Conservation (phyloP, 257 asterid species). For the Schizonepeta tenuifolia region DNA sequence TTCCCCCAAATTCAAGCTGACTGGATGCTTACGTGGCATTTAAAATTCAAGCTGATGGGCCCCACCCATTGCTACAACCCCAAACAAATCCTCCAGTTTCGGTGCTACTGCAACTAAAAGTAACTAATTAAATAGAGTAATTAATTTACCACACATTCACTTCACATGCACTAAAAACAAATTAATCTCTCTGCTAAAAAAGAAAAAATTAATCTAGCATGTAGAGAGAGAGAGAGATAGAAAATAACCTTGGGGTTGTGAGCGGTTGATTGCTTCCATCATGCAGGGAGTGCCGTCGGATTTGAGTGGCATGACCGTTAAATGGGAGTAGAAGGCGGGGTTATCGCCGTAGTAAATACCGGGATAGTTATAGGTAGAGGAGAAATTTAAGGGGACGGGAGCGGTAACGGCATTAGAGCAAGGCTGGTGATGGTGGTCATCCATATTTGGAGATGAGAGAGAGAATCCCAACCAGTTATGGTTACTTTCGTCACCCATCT, state of each 20-base stretch:
- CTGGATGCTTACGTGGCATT: too few species aligned
- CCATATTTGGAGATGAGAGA: constrained; percentile 72
- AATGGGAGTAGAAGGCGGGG: constrained; percentile 54
- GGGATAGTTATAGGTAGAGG: constrained; percentile 53
- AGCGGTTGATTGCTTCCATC: too few species aligned
- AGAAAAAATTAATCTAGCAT: neutral
- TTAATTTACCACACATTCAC: constrained; percentile 47
- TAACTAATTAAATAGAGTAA: too few species aligned
- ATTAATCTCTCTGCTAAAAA: too few species aligned
- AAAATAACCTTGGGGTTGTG: constrained; percentile 76
- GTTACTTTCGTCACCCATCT: constrained; percentile 53
- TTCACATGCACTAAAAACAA: constrained; percentile 30
- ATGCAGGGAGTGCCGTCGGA: too few species aligned
- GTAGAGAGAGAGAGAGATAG: too few species aligned
- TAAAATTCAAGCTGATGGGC: too few species aligned
- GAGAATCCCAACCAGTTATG: constrained; percentile 89
- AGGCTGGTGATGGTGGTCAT: constrained; percentile 47
- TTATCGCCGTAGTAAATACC: constrained; percentile 62
- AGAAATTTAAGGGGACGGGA: constrained; percentile 44
- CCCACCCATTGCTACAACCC: constrained; percentile 65
- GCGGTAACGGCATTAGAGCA: constrained; percentile 39
- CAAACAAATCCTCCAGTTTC: constrained; percentile 85
- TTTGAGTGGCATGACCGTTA: too few species aligned
- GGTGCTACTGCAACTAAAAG: constrained; percentile 43
- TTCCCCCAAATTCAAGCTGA: too few species aligned